Evolutionary conservation across 1,139 yeast species (phyloP).

Genomic region (Wickerhamomyces sp.): DNA sequence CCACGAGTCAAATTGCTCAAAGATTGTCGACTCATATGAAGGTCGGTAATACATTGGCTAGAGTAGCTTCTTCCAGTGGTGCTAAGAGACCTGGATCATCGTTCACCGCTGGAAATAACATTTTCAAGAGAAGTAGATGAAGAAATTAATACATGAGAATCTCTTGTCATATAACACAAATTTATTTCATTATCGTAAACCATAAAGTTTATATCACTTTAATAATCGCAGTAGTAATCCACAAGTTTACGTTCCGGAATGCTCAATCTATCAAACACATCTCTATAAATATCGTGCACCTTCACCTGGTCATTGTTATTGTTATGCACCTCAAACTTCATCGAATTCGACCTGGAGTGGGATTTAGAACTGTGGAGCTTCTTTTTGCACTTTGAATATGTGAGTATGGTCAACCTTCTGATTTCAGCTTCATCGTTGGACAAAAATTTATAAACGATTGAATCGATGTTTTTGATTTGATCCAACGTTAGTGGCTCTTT

Average conservation of each 20-base stretch:
- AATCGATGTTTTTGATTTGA: conserved; percentile 29
- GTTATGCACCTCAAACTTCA: conserved; percentile 1
- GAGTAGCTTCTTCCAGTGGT: conserved; percentile 3
- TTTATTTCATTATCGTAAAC: too few species aligned
- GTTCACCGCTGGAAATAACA: conserved; percentile 5
- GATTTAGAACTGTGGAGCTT: conserved; percentile 12
- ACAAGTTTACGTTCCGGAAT: conserved; percentile 35
- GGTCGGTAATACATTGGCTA: conserved; percentile 12
- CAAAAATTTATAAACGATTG: conserved; percentile 27
- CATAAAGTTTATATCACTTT: background rate
- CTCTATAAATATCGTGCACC: conserved; percentile 20
- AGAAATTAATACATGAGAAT: too few species aligned
- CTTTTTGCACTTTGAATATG: conserved; percentile 32
- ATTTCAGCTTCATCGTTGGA: conserved; percentile 34
- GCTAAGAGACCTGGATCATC: conserved; percentile 17
- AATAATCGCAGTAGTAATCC: conserved; percentile 30
- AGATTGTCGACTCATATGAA: conserved; percentile 22
- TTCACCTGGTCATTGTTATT: conserved; percentile 3
- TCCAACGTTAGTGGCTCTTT: conserved; percentile 9
- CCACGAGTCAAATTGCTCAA: conserved; percentile 20
- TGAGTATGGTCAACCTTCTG: conserved; percentile 36
- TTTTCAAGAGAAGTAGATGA: conserved; percentile 10
- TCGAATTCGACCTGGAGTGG: conserved; percentile 1
- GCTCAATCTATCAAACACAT: conserved; percentile 28
- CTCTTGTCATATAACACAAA: too few species aligned